Percentiles rank a stretch among this genome's conserved stretches.
Evolutionary conservation across 345 rosid genomes (phyloP).

Genomic region (Arabidopsis arenosa): DNA sequence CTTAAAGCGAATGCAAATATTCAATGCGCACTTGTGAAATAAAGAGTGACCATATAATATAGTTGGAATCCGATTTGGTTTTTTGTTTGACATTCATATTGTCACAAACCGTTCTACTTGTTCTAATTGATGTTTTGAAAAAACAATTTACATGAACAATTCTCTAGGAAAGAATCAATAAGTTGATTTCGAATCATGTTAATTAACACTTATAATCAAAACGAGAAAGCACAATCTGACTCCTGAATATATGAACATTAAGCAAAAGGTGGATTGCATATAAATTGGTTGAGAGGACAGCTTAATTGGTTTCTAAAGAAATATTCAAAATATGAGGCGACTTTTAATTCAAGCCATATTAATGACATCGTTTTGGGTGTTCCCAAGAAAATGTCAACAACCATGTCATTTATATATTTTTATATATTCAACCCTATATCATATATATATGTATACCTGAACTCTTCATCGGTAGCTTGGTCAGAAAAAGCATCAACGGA

Average conservation of each 20-base stretch:
- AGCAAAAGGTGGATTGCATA: conserved; percentile 25
- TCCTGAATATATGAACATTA: not conserved
- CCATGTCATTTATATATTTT: not conserved
- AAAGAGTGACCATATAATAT: conserved; percentile 1
- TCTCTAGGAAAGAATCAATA: not conserved
- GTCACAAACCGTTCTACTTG: not conserved
- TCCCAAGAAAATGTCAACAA: conserved; percentile 37
- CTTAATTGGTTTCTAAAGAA: conserved; percentile 14
- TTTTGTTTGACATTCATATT: not conserved
- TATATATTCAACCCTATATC: not conserved
- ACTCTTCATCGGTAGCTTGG: conserved; percentile 49
- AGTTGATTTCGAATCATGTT: not conserved
- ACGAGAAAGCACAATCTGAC: not conserved
- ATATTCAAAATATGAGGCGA: not conserved
- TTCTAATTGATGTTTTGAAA: not conserved
- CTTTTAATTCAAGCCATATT: conserved; percentile 25
- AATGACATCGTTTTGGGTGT: conserved; percentile 29
- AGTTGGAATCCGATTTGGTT: not conserved
- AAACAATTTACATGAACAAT: not conserved
- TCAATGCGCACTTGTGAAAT: conserved; percentile 31
- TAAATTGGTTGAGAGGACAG: conserved; percentile 13
- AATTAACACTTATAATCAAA: not conserved
- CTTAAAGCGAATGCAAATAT: conserved; percentile 26
- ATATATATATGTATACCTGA: conserved; percentile 55
- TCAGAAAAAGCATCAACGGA: conserved; percentile 56